Evolutionary conservation across 2,329 filamentous ascomycete species (phyloP).

Genomic region (Aspergillus aculeatus): DNA sequence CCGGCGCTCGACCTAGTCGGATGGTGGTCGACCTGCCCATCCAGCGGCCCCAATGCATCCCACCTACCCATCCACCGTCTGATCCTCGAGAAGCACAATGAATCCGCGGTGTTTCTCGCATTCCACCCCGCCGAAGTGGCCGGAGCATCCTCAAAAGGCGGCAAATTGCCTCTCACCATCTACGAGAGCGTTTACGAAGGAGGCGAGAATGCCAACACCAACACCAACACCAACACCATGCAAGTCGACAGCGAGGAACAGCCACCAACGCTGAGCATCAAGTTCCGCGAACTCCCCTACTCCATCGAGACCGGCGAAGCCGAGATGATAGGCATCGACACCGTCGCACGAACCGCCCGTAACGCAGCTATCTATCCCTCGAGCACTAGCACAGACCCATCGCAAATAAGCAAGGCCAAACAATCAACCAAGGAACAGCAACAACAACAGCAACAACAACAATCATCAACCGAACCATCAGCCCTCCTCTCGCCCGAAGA

Average conservation of each 20-base stretch:
- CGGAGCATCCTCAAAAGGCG: slow-evolving; percentile 59
- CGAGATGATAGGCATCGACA: slow-evolving; percentile 97
- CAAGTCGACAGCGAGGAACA: slow-evolving; percentile 67
- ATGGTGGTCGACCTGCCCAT: slow-evolving; percentile 80
- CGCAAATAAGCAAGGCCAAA: slow-evolving; percentile 24
- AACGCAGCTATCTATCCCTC: slow-evolving; percentile 62
- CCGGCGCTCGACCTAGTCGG: slow-evolving; percentile 83
- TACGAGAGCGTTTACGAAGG: slow-evolving; percentile 82
- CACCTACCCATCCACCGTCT: slow-evolving; percentile 75
- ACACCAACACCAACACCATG: slow-evolving; percentile 62
- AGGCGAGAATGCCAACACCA: slow-evolving; percentile 59
- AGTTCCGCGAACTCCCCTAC: slow-evolving; percentile 81
- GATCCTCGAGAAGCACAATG: slow-evolving; percentile 72
- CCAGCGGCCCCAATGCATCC: slow-evolving; percentile 66
- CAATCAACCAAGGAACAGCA: slow-evolving; percentile 27
- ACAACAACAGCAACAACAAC: slow-evolving; percentile 23
- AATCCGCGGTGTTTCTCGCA: slow-evolving; percentile 81
- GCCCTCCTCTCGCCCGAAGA: slow-evolving; percentile 56
- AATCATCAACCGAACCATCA: slow-evolving; percentile 26
- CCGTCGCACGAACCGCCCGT: slow-evolving; percentile 79
- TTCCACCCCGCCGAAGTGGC: slow-evolving; percentile 70
- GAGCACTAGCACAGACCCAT: slow-evolving; percentile 12
- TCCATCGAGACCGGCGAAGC: slow-evolving; percentile 91
- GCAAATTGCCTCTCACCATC: slow-evolving; percentile 83
- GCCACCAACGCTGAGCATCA: slow-evolving; percentile 54